These are phyloP conservation scores for Phytophthora vignae DNA, from an alignment of 352 stramenopile species.

Conservation along the genomic window DNA sequence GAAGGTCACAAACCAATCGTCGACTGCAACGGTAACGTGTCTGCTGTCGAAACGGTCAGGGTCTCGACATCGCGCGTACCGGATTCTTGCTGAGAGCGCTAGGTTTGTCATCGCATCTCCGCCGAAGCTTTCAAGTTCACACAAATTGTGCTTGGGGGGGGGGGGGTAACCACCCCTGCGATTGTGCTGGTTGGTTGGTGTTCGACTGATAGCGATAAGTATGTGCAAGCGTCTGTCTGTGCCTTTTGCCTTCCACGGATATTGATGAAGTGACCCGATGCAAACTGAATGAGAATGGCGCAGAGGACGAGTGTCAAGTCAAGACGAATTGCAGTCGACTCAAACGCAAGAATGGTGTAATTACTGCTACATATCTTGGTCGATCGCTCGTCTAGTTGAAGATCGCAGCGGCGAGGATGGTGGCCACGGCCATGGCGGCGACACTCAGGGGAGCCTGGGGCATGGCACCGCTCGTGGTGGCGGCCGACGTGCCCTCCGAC, in stretches of 20 bases:
- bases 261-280: not conserved
- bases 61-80: not conserved
- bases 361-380: constrained; percentile 35
- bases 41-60: constrained; percentile 3
- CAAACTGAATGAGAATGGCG: not conserved
- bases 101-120: constrained; percentile 2
- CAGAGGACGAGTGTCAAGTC: not conserved
- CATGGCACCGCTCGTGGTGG: constrained; percentile 23
- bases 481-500: constrained; percentile 15
- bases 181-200: not conserved
- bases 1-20: not conserved
- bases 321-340: constrained; percentile 4
- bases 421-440: constrained; percentile 36
- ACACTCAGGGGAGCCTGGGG: constrained; percentile 25
- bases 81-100: not conserved
- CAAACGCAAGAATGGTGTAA: constrained; percentile 33
- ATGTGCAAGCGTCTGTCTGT: not conserved
- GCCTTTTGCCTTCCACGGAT: not conserved
- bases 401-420: constrained; percentile 40
- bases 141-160: not conserved
- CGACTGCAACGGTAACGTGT: not conserved
- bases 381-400: constrained; percentile 37
- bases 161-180: not conserved
- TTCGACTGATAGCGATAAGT: not conserved
- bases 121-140: not conserved